Evolutionary conservation across 805 yeast species (phyloP), one percentile per base, ranked within the genome.

Genomic region (Candida montana): DNA sequence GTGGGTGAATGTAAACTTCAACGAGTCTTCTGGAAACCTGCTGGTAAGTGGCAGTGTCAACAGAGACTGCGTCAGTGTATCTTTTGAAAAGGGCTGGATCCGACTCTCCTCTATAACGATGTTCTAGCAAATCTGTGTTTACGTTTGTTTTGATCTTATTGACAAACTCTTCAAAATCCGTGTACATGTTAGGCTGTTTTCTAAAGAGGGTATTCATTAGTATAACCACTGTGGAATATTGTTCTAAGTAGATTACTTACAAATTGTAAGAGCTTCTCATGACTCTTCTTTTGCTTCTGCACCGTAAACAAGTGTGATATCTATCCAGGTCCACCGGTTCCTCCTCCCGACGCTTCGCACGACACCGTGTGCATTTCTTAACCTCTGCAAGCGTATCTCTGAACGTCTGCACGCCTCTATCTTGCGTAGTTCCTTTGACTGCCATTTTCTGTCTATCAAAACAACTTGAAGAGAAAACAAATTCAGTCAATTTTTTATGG

Each of bases 351-450:
- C 75, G 47, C 34, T 65, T 68, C 18, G 65, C 69, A 15, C 74
- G 52, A 47, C 75, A 69, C 30, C 75, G 57, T 1, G 74, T 62
- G 44, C 75, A 69, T 42, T 69, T 69, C 50, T 59, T 64, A 7
- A 38, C 13, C 5, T 36, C 33, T 3, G 33, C 12, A n/a, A 6
- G 2, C 5, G 13, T 5, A 12, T 30, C n/a, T 10, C 24, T 28
- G 33, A 39, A 35, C 12, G 37, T 17, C 19, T 39, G 35, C 7
- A 24, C 36, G 4, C 39, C 39, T 10, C 36, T 23, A 21, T 26
- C 29, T 8, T 8, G 29, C 5, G 29, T 13, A 11, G 29, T 13
- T 11, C 29, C 29, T 13, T 26, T 26, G n/a, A 26, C 6, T 11
- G 29, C 12, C 29, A 11, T 26, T 13, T 21, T 21, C n/a, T n/a